These are phyloP conservation scores for Phyllosticta citrichinensis DNA, from an alignment of 2,329 filamentous ascomycete genomes.

Conservation along the genomic window DNA sequence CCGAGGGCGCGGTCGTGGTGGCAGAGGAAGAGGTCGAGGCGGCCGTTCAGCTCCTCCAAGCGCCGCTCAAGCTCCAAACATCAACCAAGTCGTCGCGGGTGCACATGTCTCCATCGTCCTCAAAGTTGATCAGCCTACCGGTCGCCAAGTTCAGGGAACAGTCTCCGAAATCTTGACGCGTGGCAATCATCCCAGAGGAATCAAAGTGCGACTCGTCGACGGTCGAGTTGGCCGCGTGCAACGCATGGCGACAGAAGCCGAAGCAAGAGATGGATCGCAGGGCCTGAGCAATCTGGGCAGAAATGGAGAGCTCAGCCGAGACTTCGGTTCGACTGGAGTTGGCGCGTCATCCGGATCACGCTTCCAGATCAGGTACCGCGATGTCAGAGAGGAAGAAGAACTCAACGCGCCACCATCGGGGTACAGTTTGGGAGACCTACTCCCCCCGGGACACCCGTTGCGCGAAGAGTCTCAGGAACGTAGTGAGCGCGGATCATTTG, in stretches of 20 bases:
- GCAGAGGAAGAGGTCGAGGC: not conserved
- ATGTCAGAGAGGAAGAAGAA: constrained; percentile 9
- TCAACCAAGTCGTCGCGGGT: constrained; percentile 46
- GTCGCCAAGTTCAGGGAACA: constrained; percentile 56
- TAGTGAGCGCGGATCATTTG: constrained; percentile 17
- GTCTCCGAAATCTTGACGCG: constrained; percentile 60
- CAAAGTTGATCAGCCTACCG: constrained; percentile 67
- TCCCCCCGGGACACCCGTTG: constrained; percentile 6
- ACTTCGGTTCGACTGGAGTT: not conserved
- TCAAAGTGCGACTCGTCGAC: constrained; percentile 65
- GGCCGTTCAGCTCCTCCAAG: not conserved
- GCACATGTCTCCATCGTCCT: constrained; percentile 61
- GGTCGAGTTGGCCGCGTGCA: constrained; percentile 68
- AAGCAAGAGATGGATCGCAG: constrained; percentile 18
- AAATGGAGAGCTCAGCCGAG: constrained; percentile 15
- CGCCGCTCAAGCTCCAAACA: constrained; percentile 18
- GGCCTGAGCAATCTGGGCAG: constrained; percentile 17
- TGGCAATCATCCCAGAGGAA: constrained; percentile 66
- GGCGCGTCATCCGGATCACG: not conserved
- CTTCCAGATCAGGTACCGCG: constrained; percentile 9
- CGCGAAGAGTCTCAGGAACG: constrained; percentile 8
- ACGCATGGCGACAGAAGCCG: constrained; percentile 35
- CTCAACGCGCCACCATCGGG: constrained; percentile 1
- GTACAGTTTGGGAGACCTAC: constrained; percentile 5
- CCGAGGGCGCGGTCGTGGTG: constrained; percentile 3